Base-by-base conservation (phyloP, 345 rosid species). In the Aethionema arabicum region DNA sequence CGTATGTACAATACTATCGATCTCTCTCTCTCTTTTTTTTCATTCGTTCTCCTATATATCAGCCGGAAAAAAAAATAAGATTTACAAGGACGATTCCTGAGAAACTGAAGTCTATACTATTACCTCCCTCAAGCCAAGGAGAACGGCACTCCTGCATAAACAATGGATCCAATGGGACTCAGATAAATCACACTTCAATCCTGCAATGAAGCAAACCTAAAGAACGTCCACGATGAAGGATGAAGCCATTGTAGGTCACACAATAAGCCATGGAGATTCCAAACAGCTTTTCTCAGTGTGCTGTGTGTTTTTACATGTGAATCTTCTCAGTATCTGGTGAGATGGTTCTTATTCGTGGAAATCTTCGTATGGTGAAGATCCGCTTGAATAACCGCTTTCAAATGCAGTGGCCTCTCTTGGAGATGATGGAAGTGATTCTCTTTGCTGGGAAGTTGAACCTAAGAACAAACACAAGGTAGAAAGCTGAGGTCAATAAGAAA, bases 331-430 rank as follows among this genome's bases (percentile, higher is more conserved):
- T 38, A 38, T 41, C 12, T 32, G n/a, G 33, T 53, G 31, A 56
- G 35, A 40, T 41, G 59, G 11, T 4, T 10, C 5, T 52, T 76
- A 77, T 35, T 88, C 96, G 0, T 77, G 82, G 50, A 78, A 78
- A 77, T 93, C 99, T 76, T 90, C 96, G 9, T 76, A 90, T 11
- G 97, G 85, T 4, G 95, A 83, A 45, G 95, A 83, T 40, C 81
- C 92, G 42, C 92, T 72, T 10, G 96, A 92, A 38, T 84, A 82
- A 62, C 90, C 97, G 44, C 86, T 83, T 77, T 78, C 91, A 41
- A 78, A 88, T 14, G 81, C 71, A 45, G 86, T 74, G 42, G 77
- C 56, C 62, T 93, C 97, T 73, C 77, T 77, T 30, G 97, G 96
- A 42, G 99, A 87, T 32, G 85, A 78, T 29, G 95, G 90, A 70